Conservation (phyloP, 2,329 filamentous ascomycete genomes). For the Chrysosporium queenslandicum region DNA sequence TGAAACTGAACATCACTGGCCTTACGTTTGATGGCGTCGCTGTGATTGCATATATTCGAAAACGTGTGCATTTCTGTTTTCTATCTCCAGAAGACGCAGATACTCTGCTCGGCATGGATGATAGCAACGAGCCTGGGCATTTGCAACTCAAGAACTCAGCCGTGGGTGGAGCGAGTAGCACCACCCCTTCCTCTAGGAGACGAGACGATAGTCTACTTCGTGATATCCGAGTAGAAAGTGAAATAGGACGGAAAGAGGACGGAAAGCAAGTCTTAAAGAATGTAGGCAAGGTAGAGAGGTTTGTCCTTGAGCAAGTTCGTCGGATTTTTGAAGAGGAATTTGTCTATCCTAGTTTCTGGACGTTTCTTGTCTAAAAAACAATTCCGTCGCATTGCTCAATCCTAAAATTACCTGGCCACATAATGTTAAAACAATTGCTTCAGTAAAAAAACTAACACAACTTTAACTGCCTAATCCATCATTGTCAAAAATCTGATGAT, state of each 20-base stretch:
- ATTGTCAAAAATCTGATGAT: neutral
- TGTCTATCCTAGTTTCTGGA: constrained; percentile 98
- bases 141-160: constrained; percentile 4
- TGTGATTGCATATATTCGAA: constrained; percentile 81
- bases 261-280: constrained; percentile 96
- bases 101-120: constrained; percentile 49
- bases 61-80: constrained; percentile 86
- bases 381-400: too few relatives aligned
- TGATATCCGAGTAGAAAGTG: constrained; percentile 91
- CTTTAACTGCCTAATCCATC: neutral
- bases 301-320: constrained; percentile 90
- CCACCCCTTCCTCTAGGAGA: constrained; percentile 23
- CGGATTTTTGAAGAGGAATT: constrained; percentile 98
- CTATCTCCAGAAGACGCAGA: constrained; percentile 83
- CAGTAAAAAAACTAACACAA: too few relatives aligned
- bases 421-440: neutral
- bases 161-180: constrained; percentile 20
- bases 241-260: constrained; percentile 85
- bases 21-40: constrained; percentile 92
- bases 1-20: constrained; percentile 90
- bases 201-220: constrained; percentile 68
- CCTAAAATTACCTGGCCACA: neutral
- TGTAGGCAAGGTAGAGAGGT: constrained; percentile 95
- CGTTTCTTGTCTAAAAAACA: constrained; percentile 63
- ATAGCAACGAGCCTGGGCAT: constrained; percentile 13